phyloP scores from a whole-genome alignment of 805 yeast species.

The Barnettozyma botsteinii region DNA sequence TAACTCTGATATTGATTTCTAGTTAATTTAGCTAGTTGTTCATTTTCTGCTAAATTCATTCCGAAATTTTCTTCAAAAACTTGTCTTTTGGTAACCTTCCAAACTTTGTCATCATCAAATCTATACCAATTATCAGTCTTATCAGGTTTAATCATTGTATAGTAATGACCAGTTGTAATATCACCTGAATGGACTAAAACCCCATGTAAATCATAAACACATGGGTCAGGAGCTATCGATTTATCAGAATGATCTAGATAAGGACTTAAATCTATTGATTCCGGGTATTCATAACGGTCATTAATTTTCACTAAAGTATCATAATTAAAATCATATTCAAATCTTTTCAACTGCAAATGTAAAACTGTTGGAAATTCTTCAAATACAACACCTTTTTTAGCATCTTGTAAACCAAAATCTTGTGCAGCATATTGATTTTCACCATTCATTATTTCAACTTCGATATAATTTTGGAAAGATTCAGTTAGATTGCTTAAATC shows the following conservation, averaged over 20 bases:
- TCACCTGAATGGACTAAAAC: constrained; percentile 96
- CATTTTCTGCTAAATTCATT: constrained; percentile 51
- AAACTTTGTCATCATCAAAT: constrained; percentile 94
- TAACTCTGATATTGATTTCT: constrained; percentile 60
- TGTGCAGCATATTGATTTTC: constrained; percentile 95
- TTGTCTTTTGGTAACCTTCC: constrained; percentile 76
- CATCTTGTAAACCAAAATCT: constrained; percentile 87
- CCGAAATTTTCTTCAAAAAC: constrained; percentile 94
- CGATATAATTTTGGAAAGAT: constrained; percentile 82
- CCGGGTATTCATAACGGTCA: constrained; percentile 87
- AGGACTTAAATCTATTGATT: constrained; percentile 71
- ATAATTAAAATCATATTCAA: constrained; percentile 87
- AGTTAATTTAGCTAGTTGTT: constrained; percentile 44
- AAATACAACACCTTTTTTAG: constrained; percentile 92
- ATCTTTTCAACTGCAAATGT: constrained; percentile 88
- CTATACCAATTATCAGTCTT: constrained; percentile 71
- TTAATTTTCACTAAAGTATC: constrained; percentile 88
- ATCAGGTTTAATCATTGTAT: constrained; percentile 85
- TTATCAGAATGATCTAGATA: constrained; percentile 55
- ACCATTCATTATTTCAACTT: constrained; percentile 83
- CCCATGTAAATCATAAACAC: constrained; percentile 84
- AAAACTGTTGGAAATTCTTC: constrained; percentile 87
- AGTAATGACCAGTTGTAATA: constrained; percentile 93
- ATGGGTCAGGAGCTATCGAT: constrained; percentile 41
- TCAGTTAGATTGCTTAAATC: constrained; percentile 65